Conservation (phyloP, 148 eudicot genomes). For the Arctostaphylos glauca region DNA sequence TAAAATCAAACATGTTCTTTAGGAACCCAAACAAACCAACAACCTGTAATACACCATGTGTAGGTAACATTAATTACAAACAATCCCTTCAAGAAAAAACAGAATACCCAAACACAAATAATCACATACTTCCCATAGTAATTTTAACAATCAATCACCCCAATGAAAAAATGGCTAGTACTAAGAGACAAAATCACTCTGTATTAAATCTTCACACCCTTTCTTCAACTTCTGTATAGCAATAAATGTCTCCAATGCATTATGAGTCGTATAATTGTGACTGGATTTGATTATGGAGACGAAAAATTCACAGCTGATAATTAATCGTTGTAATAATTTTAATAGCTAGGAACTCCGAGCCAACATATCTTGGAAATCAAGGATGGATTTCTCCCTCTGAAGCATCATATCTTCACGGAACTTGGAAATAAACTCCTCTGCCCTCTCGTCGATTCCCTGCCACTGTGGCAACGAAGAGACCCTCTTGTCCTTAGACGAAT, state of each 20-base stretch:
- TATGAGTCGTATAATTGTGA: background rate
- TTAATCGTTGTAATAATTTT: background rate
- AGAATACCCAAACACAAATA: background rate
- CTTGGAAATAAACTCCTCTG: constrained; percentile 66
- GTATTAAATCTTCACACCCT: background rate
- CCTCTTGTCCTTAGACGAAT: constrained; percentile 16
- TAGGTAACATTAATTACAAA: no score
- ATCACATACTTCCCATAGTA: background rate
- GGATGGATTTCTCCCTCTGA: constrained; percentile 61
- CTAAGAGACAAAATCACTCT: background rate
- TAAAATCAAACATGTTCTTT: no score
- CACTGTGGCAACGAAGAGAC: constrained; percentile 26
- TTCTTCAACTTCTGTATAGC: background rate
- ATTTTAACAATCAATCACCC: background rate
- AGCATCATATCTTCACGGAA: constrained; percentile 57
- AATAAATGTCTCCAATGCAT: background rate
- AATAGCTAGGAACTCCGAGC: constrained; percentile 42
- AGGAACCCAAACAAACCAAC: no score
- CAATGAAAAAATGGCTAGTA: background rate
- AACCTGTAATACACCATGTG: no score
- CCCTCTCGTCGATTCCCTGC: constrained; percentile 64
- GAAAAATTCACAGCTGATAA: background rate
- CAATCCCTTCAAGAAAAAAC: background rate
- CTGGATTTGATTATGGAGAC: background rate
- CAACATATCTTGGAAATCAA: constrained; percentile 69